These are phyloP conservation scores for Aspergillus sp. DNA, from an alignment of 2,329 filamentous ascomycete genomes.

Conservation along the genomic window DNA sequence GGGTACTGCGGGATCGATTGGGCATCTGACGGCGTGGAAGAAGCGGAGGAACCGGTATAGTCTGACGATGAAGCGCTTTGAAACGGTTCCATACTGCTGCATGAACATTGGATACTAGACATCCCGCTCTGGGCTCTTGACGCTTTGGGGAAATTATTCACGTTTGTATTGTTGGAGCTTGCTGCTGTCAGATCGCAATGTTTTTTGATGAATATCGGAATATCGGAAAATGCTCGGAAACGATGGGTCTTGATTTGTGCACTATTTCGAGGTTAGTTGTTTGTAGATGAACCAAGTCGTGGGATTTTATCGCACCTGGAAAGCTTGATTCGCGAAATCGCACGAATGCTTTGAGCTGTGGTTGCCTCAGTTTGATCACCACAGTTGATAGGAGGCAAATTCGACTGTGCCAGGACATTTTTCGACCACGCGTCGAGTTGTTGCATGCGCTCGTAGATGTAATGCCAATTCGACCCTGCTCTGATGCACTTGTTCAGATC, in stretches of 20 bases:
- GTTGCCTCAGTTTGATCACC: conserved; percentile 28
- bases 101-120: conserved; percentile 27
- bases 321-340: conserved; percentile 41
- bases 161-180: conserved; percentile 10
- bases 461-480: conserved; percentile 30
- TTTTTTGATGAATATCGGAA: conserved; percentile 41
- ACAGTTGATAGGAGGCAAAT: conserved; percentile 22
- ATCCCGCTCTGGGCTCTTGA: conserved; percentile 15
- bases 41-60: conserved; percentile 28
- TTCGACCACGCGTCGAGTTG: conserved; percentile 37
- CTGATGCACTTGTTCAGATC: conserved; percentile 36
- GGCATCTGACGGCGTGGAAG: conserved; percentile 26
- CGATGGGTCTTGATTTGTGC: conserved; percentile 43
- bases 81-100: conserved; percentile 24
- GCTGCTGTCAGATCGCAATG: conserved; percentile 41
- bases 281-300: not conserved
- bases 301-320: conserved; percentile 28
- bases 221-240: conserved; percentile 43
- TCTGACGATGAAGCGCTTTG: conserved; percentile 24
- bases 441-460: conserved; percentile 38
- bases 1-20: conserved; percentile 24
- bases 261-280: conserved; percentile 19
- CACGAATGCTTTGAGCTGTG: conserved; percentile 35
- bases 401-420: conserved; percentile 30
- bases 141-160: conserved; percentile 7